Conservation (phyloP, 2,329 filamentous ascomycete genomes). For the Colletotrichum tofieldiae region DNA sequence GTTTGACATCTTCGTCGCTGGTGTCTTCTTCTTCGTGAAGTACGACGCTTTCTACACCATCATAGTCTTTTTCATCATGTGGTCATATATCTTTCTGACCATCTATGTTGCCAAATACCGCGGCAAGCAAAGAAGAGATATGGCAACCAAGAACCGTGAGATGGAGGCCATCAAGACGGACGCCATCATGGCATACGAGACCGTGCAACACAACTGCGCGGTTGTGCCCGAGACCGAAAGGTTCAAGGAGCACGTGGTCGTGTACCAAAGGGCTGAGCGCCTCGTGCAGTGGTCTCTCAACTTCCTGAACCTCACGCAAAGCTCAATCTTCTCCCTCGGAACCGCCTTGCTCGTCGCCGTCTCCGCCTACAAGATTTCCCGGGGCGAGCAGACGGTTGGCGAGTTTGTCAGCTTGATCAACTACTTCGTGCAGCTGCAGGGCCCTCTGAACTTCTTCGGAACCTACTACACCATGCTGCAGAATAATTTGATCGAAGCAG, state of each 20-base stretch:
- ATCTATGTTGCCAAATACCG: conserved; percentile 66
- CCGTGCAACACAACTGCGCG: conserved; percentile 77
- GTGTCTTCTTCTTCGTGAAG: conserved; percentile 60
- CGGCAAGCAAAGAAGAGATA: conserved; percentile 60
- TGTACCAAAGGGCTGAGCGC: conserved; percentile 72
- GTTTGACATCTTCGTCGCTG: conserved; percentile 64
- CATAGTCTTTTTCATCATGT: conserved; percentile 64
- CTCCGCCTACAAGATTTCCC: conserved; percentile 74
- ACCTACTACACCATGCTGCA: conserved; percentile 64
- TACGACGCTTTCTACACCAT: conserved; percentile 66
- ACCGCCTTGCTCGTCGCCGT: conserved; percentile 74
- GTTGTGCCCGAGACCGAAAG: conserved; percentile 71
- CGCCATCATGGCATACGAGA: conserved; percentile 66
- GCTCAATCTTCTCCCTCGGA: conserved; percentile 74
- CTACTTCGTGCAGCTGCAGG: conserved; percentile 74
- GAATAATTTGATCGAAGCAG: conserved; percentile 62
- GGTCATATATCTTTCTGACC: conserved; percentile 65
- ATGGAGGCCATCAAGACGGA: conserved; percentile 62
- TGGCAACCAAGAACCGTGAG: conserved; percentile 60
- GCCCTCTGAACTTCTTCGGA: conserved; percentile 74
- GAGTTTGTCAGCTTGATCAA: conserved; percentile 71
- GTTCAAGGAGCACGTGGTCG: conserved; percentile 69
- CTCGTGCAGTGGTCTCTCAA: conserved; percentile 70
- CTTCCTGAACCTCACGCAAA: conserved; percentile 74
- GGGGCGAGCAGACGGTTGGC: conserved; percentile 66